Conservation (phyloP, 441 rosid species). For the Populus hybrid region DNA sequence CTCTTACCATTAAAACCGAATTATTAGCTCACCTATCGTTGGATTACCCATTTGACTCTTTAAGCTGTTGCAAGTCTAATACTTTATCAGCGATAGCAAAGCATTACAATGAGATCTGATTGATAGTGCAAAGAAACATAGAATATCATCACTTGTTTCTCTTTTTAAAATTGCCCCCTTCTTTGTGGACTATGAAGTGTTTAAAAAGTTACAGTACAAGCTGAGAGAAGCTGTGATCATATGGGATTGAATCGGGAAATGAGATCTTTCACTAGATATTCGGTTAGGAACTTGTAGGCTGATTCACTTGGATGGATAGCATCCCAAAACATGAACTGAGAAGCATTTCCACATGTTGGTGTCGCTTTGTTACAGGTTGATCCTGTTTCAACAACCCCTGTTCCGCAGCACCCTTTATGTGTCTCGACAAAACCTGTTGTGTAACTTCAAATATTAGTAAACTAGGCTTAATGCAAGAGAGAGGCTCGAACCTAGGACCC, state of each 20-base stretch:
- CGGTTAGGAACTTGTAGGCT: conserved; percentile 28
- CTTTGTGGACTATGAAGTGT: not conserved
- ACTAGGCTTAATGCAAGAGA: not conserved
- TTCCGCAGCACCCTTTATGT: conserved; percentile 43
- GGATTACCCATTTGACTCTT: too few relatives aligned
- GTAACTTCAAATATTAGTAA: not conserved
- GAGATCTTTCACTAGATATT: not conserved
- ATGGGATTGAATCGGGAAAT: not conserved
- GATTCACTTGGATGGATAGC: conserved; percentile 46
- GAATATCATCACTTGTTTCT: not conserved
- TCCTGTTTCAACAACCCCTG: conserved; percentile 26
- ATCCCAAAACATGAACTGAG: conserved; percentile 49
- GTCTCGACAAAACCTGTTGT: conserved; percentile 41
- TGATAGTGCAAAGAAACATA: not conserved
- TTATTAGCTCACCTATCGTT: not conserved
- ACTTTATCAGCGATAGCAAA: not conserved
- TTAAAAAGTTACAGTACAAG: not conserved
- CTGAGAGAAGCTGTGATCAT: not conserved
- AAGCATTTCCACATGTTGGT: conserved; percentile 28
- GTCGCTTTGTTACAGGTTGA: conserved; percentile 26
- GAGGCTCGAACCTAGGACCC: not conserved
- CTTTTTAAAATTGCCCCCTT: not conserved
- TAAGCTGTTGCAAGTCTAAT: too few relatives aligned
- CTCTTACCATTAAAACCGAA: not conserved
- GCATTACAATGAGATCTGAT: not conserved